These are phyloP conservation scores for Terana coerulea DNA, from an alignment of 768 basidiomycete species.

Conservation along the genomic window DNA sequence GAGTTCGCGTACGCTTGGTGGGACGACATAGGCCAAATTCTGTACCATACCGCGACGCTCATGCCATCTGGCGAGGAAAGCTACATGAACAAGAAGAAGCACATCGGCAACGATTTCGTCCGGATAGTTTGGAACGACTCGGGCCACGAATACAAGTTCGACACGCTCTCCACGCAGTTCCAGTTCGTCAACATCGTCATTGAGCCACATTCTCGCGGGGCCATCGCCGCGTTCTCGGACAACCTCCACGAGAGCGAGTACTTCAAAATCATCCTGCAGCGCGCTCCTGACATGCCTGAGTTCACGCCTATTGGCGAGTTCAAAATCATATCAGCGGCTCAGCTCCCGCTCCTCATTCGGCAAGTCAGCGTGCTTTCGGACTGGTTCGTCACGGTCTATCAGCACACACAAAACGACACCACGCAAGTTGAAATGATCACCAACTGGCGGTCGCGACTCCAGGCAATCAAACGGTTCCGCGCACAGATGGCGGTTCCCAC, in stretches of 20 bases:
- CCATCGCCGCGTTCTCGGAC: slow-evolving; percentile 82
- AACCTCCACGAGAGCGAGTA: slow-evolving; percentile 88
- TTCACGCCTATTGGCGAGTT: slow-evolving; percentile 91
- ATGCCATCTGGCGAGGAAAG: slow-evolving; percentile 86
- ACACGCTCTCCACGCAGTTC: slow-evolving; percentile 90
- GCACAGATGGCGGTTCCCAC: slow-evolving; percentile 21
- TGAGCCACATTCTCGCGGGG: slow-evolving; percentile 84
- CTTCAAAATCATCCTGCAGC: slow-evolving; percentile 92
- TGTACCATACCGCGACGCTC: slow-evolving; percentile 95
- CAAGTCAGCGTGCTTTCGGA: slow-evolving; percentile 86
- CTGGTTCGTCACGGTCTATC: slow-evolving; percentile 86
- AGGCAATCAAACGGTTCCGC: slow-evolving; percentile 71
- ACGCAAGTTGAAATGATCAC: slow-evolving; percentile 74
- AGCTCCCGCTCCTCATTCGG: slow-evolving; percentile 81
- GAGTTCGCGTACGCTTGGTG: slow-evolving; percentile 99
- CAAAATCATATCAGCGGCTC: slow-evolving; percentile 89
- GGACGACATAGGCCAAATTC: slow-evolving; percentile 94
- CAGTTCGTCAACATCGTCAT: slow-evolving; percentile 98
- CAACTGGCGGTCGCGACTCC: slow-evolving; percentile 82
- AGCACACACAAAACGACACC: slow-evolving; percentile 69
- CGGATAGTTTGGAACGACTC: slow-evolving; percentile 98
- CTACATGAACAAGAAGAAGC: slow-evolving; percentile 84
- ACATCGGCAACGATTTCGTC: slow-evolving; percentile 96
- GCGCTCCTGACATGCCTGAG: slow-evolving; percentile 87
- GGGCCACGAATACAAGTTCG: slow-evolving; percentile 82